Conservation (phyloP, 768 basidiomycete genomes). For the Calocybe gangraenosa region DNA sequence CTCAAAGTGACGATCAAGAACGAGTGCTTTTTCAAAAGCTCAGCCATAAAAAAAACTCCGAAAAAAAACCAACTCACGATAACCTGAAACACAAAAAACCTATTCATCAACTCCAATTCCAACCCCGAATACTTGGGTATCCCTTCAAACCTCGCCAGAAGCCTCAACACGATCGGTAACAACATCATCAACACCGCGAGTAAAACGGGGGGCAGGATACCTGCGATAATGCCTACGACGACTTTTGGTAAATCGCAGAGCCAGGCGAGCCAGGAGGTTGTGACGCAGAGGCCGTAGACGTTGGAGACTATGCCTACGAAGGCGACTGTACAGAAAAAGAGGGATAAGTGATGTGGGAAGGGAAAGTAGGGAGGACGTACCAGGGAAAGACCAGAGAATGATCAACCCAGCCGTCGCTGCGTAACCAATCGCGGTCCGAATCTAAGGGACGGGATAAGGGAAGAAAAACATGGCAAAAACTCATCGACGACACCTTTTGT, state of each 20-base stretch:
- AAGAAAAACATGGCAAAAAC: background rate
- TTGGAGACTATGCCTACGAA: constrained; percentile 89
- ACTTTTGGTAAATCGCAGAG: constrained; percentile 63
- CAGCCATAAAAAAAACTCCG: background rate
- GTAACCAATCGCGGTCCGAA: constrained; percentile 63
- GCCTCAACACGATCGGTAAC: constrained; percentile 72
- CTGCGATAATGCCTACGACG: constrained; percentile 78
- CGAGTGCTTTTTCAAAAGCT: constrained; percentile 61
- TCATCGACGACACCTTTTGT: constrained; percentile 54
- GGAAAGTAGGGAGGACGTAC: constrained; percentile 27
- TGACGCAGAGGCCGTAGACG: constrained; percentile 61
- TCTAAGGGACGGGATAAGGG: constrained; percentile 17
- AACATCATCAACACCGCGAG: constrained; percentile 92
- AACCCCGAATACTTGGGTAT: constrained; percentile 80
- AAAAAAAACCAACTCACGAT: constrained; percentile 51
- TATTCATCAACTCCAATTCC: constrained; percentile 87
- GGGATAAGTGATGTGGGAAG: background rate
- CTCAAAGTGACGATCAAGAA: constrained; percentile 88
- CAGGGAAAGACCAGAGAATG: constrained; percentile 85
- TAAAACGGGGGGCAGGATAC: constrained; percentile 83
- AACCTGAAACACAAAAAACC: constrained; percentile 91
- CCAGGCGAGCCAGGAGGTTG: constrained; percentile 76
- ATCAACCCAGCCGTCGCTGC: constrained; percentile 76
- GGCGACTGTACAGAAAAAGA: constrained; percentile 41
- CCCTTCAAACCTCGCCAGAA: constrained; percentile 83